These are phyloP conservation scores for Zoysia japonica DNA, from an alignment of 176 grass and related monocot species.

Conservation along the genomic window DNA sequence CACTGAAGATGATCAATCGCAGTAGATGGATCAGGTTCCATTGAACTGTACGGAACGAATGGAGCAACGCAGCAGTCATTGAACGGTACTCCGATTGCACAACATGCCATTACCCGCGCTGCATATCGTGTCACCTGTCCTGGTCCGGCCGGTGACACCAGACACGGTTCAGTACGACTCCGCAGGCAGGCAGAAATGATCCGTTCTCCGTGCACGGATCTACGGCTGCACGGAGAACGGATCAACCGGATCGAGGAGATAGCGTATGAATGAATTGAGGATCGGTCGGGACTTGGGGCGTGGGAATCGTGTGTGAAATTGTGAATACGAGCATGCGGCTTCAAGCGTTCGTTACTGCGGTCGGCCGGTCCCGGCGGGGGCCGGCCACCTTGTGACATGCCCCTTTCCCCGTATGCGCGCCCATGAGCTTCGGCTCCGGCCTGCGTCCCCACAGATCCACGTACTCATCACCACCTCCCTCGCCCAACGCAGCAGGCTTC, in stretches of 20 bases:
- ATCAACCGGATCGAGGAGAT: not conserved
- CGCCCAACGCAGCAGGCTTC: not conserved
- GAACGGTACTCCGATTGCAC: too few species aligned
- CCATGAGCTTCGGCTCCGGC: not conserved
- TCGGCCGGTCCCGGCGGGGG: not conserved
- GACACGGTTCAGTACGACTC: not conserved
- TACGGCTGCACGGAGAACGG: not conserved
- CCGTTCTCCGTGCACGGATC: not conserved
- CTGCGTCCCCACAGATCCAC: not conserved
- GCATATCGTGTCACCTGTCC: not conserved
- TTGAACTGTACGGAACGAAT: not conserved
- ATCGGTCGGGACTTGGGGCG: not conserved
- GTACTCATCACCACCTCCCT: too few species aligned
- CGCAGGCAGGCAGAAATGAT: not conserved
- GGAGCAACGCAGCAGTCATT: not conserved
- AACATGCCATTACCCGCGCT: not conserved
- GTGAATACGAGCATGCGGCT: not conserved
- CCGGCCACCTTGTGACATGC: not conserved
- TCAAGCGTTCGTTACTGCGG: conserved; percentile 24
- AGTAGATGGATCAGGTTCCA: not conserved
- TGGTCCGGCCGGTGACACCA: not conserved
- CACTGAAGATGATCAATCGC: not conserved
- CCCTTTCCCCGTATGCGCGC: conserved; percentile 2
- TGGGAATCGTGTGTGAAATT: conserved; percentile 16
- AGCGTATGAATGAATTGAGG: conserved; percentile 40